Evolutionary conservation across 2,329 filamentous ascomycete species (phyloP), one percentile per base, ranked within the genome.

Genomic region (Beauveria pseudobassiana): DNA sequence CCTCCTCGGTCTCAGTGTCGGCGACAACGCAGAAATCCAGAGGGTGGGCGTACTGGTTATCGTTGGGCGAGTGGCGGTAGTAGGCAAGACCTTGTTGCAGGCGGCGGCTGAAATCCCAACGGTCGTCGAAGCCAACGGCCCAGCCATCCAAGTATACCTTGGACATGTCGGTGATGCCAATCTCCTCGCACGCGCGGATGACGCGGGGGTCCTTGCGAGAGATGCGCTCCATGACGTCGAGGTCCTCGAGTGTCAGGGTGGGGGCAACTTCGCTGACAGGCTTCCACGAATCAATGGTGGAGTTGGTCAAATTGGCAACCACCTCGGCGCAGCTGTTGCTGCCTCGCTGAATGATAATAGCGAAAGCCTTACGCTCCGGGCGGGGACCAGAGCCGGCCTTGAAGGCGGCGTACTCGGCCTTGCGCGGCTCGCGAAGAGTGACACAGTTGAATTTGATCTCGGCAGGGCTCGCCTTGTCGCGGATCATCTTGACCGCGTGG

Each of bases 91-190:
- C 90, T 76, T 93, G 90, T 74, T 93, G 90, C 9, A 93, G 81
- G 62, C 90, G 83, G 43, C 89, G 80, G 61, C 80, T 79, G 62
- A 78, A 89, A 56, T 89, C 89, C 73, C 91, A 93, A 54, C 90
- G 85, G 71, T 90, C 84, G 67, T 93, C 90, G 65, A 90, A 89
- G 38, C 90, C 90, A 73, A 93, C 92, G 1, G 90, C 91, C 90
- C 90, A 93, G 48, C 88, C 89, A 72, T 93, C 90, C 72, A 90
- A 88, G 74, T 89, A 93, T 42, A 93, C 87, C 75, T 92, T 91
- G 73, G 89, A 77, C 90, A 93, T 93, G 67, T 93, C 88, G 67
- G 86, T 80, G 64, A 93, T 91, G 24, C 90, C 89, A 65, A 91
- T 77, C 40, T 92, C 83, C 2, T 80, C 82, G 69, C 90, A 93